These are phyloP conservation scores for Phytophthora pistaciae DNA, from an alignment of 352 stramenopile species.

Conservation along the genomic window DNA sequence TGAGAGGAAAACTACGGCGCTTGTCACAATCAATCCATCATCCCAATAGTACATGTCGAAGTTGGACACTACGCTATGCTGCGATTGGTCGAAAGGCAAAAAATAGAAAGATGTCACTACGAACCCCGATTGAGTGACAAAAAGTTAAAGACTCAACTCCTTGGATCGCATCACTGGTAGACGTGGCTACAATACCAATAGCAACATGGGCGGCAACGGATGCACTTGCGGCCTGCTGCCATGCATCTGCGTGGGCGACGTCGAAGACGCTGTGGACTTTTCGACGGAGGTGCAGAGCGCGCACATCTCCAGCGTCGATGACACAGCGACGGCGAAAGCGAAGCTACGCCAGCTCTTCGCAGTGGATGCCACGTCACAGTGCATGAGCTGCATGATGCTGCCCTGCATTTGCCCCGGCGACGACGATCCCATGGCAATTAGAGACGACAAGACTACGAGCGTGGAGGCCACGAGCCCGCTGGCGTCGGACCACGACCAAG, in stretches of 20 bases:
- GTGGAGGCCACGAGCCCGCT: conserved; percentile 50
- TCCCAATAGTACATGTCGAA: too few species aligned
- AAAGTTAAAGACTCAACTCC: neutral
- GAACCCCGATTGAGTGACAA: neutral
- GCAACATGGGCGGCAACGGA: conserved; percentile 15
- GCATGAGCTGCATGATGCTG: conserved; percentile 79
- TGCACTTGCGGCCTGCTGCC: conserved; percentile 76
- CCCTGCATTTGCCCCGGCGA: conserved; percentile 80
- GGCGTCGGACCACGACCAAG: conserved; percentile 27
- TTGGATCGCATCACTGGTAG: conserved; percentile 9
- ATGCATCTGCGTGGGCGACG: conserved; percentile 71
- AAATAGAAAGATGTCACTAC: neutral
- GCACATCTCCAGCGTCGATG: neutral
- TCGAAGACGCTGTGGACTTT: conserved; percentile 43
- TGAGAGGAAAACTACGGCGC: too few species aligned
- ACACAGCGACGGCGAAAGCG: conserved; percentile 18
- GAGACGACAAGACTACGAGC: conserved; percentile 56
- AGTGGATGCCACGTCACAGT: conserved; percentile 64
- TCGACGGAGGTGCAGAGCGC: neutral
- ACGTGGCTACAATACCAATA: conserved; percentile 10
- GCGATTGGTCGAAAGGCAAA: too few species aligned
- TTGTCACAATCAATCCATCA: too few species aligned
- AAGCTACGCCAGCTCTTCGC: conserved; percentile 67
- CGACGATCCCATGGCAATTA: conserved; percentile 42
- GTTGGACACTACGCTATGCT: too few species aligned